Base-by-base conservation (phyloP, 768 basidiomycete species). In the Grammothele lineata region DNA sequence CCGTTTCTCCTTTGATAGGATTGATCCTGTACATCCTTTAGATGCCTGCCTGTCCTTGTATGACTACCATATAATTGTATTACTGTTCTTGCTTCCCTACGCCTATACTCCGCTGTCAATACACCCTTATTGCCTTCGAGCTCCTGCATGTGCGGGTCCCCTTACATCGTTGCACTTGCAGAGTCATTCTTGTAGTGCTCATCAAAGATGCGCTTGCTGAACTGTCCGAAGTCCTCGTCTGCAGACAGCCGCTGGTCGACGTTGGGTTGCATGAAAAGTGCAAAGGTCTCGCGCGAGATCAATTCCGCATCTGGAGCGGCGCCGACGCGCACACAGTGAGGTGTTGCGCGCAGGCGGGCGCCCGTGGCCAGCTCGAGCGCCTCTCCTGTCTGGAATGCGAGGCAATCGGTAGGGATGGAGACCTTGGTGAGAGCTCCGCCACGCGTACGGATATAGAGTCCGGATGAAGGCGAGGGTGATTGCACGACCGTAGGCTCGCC, bases 341-440 rank as follows among this genome's bases (percentile, higher is more conserved):
- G 95, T 0, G 96, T 99, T 0, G 96, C 96, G 35, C 84, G 78
- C 14, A 99, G 73, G 45, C 74, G 78, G 12, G 83, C 80, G 9
- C 75, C 80, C 1, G 95, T 97, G 19, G 94, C 85, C 19, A 97
- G 72, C 63, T 96, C 85, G 18, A 99, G 78, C 8, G 95, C 91
- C 68, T 99, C 93, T 5, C 96, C 96, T 0, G 93, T 98, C 65
- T 99, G 96, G 66, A 99, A 97, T 3, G 94, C 95, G 42, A 95
- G 68, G 59, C 85, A 90, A 60, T 89, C 80, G 15, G 69, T 59
- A 4, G 96, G 95, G 53, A 99, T 96, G 1, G 81, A 74, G 15
- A 95, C 91, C 63, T 91, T 93, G 12, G 80, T 81, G 22, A 94
- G 64, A 19, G 80, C 70, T 2, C 87, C 85, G 3, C 85, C 84